Conservation (phyloP, 2,329 filamentous ascomycete species). For the Botrytis paeoniae region DNA sequence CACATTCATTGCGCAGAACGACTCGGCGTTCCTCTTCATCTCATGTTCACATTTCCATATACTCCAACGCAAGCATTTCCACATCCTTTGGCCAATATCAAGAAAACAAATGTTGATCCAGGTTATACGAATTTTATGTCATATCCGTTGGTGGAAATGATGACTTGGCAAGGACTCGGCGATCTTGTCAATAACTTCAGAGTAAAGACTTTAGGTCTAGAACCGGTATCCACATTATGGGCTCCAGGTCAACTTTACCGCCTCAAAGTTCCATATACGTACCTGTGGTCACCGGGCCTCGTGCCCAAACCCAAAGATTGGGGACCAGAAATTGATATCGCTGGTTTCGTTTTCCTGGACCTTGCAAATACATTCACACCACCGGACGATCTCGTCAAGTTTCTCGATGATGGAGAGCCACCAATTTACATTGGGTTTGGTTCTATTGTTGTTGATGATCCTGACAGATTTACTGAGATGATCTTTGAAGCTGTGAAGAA, state of each 20-base stretch:
- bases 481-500: constrained; percentile 66
- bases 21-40: constrained; percentile 70
- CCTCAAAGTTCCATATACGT: constrained; percentile 72
- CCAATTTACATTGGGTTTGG: constrained; percentile 76
- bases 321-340: constrained; percentile 68
- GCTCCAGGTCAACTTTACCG: constrained; percentile 71
- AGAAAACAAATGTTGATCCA: constrained; percentile 66
- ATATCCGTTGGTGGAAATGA: constrained; percentile 78
- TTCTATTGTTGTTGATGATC: constrained; percentile 71
- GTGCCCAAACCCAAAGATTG: constrained; percentile 67
- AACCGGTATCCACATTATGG: constrained; percentile 74
- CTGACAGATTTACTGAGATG: constrained; percentile 64
- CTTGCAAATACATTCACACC: constrained; percentile 60
- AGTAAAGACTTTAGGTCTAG: constrained; percentile 63
- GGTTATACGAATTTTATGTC: constrained; percentile 77
- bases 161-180: constrained; percentile 87
- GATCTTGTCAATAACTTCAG: constrained; percentile 76
- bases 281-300: constrained; percentile 66
- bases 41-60: constrained; percentile 90
- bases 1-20: constrained; percentile 79
- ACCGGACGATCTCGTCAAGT: constrained; percentile 52
- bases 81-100: constrained; percentile 74
- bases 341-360: constrained; percentile 76
- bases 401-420: constrained; percentile 53
- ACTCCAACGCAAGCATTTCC: constrained; percentile 68